Evolutionary conservation across 2,329 filamentous ascomycete species (phyloP).

Genomic region (Fusarium sp.): DNA sequence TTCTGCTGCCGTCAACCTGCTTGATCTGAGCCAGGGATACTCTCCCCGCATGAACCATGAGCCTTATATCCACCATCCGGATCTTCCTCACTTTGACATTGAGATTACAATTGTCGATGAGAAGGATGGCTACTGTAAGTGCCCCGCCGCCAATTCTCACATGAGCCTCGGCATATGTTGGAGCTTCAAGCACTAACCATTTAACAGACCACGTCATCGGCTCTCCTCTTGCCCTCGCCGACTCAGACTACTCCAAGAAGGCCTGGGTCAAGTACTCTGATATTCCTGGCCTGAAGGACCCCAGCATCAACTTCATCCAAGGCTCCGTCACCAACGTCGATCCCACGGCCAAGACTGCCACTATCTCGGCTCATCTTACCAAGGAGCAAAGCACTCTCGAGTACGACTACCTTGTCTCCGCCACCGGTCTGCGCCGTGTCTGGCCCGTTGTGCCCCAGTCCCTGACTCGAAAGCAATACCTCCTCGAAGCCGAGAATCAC

Average conservation of each 20-base stretch:
- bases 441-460: slow-evolving; percentile 83
- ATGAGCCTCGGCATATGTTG: background rate
- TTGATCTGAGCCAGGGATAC: slow-evolving; percentile 74
- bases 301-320: slow-evolving; percentile 75
- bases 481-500: slow-evolving; percentile 73
- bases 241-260: slow-evolving; percentile 73
- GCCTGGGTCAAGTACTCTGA: slow-evolving; percentile 80
- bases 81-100: slow-evolving; percentile 67
- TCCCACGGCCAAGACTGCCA: slow-evolving; percentile 70
- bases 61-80: slow-evolving; percentile 58
- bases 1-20: slow-evolving; percentile 75
- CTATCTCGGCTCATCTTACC: slow-evolving; percentile 65
- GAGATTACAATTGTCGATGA: slow-evolving; percentile 84
- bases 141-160: background rate
- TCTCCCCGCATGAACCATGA: slow-evolving; percentile 62
- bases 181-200: slow-evolving; percentile 16
- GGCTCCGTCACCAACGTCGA: slow-evolving; percentile 76
- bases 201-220: slow-evolving; percentile 80
- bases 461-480: slow-evolving; percentile 72
- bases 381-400: slow-evolving; percentile 59
- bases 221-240: slow-evolving; percentile 79
- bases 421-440: slow-evolving; percentile 77
- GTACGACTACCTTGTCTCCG: slow-evolving; percentile 84
- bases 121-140: slow-evolving; percentile 85
- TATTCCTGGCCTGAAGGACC: slow-evolving; percentile 75